Conservation (phyloP, 306 rosid genomes). For the Vachellia collinsii region DNA sequence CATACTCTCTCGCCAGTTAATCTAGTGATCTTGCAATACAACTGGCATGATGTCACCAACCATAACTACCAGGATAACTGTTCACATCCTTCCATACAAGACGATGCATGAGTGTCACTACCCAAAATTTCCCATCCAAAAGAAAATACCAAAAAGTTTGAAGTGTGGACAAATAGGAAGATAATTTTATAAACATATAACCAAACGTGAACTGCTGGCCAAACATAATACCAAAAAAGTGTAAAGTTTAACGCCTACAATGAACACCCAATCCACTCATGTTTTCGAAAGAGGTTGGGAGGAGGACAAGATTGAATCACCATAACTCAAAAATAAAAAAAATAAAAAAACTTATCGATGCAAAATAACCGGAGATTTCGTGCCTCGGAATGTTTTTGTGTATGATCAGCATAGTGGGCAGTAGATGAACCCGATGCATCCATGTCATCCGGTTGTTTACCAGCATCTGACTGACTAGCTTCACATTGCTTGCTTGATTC, state of each 20-base stretch:
- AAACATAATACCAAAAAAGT: not conserved
- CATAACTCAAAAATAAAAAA: constrained; percentile 2
- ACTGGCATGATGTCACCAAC: not conserved
- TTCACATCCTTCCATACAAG: not conserved
- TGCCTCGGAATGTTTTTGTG: constrained; percentile 38
- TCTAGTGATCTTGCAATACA: constrained; percentile 21
- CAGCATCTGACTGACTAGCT: constrained; percentile 36
- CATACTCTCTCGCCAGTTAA: not conserved
- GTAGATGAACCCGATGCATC: constrained; percentile 52
- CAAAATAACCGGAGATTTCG: constrained; percentile 45
- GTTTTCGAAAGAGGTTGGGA: not conserved
- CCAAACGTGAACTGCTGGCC: not conserved
- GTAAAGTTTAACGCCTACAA: not conserved
- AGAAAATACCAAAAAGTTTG: not conserved
- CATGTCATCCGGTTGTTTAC: constrained; percentile 41
- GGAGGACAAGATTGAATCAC: constrained; percentile 15
- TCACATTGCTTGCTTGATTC: constrained; percentile 47
- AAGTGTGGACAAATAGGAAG: not conserved
- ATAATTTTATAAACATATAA: not conserved
- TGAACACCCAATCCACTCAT: not conserved
- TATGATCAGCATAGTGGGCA: constrained; percentile 39
- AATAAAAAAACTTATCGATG: not conserved
- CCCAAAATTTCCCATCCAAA: not conserved
- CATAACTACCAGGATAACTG: not conserved
- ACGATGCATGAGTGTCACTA: not conserved